These are phyloP conservation scores for Xylaria sp. DNA, from an alignment of 2,329 filamentous ascomycete genomes.

Conservation along the genomic window DNA sequence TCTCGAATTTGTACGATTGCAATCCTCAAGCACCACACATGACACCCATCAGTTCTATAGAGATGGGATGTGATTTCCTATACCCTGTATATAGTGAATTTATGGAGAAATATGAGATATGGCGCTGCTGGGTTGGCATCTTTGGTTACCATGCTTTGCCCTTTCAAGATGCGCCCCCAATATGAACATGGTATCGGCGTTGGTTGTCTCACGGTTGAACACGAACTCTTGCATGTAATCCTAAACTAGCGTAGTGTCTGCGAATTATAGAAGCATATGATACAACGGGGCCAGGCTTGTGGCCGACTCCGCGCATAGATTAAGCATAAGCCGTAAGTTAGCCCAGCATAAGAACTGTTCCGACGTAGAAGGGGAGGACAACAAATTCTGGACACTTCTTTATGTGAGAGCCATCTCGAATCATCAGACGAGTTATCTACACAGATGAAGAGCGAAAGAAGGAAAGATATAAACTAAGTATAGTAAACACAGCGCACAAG, in stretches of 20 bases:
- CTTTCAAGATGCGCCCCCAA: background rate
- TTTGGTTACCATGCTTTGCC: background rate
- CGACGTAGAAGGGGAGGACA: too few relatives aligned
- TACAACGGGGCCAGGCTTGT: too few relatives aligned
- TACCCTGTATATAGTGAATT: slow-evolving; percentile 23
- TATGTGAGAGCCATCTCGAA: too few relatives aligned
- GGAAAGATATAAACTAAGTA: too few relatives aligned
- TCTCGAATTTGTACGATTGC: background rate
- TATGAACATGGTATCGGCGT: background rate
- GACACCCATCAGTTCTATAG: background rate
- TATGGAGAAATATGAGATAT: background rate
- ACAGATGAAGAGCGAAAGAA: too few relatives aligned
- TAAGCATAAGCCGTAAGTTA: too few relatives aligned
- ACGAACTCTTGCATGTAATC: background rate
- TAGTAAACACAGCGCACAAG: too few relatives aligned
- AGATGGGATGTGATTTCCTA: slow-evolving; percentile 3
- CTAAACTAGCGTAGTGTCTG: background rate
- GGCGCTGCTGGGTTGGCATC: slow-evolving; percentile 2
- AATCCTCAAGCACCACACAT: background rate
- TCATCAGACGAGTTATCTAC: too few relatives aligned
- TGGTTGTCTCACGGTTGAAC: background rate
- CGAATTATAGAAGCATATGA: background rate
- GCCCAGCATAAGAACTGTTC: too few relatives aligned
- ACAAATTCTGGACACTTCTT: too few relatives aligned
- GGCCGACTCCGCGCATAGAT: too few relatives aligned